Evolutionary conservation across 1,284 basidiomycete genomes (phyloP), one percentile per base, ranked within the genome.

Genomic region (Irpex sp.): DNA sequence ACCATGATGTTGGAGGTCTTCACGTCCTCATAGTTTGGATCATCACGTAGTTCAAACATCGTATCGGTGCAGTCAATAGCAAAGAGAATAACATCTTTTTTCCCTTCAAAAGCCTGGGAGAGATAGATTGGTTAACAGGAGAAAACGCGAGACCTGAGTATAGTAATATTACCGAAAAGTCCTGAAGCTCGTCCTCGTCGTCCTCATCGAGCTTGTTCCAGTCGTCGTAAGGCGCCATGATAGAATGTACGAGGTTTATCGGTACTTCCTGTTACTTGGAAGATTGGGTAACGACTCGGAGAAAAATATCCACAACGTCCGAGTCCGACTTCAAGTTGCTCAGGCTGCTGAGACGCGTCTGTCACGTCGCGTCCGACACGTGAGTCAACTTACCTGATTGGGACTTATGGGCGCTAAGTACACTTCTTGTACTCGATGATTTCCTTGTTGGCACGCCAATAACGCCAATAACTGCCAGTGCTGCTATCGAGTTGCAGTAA

Each of bases 1-100:
- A 79, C 78, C 62, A 84, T 83, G 3, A 93, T 72, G 69, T 91
- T 86, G 64, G 83, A 89, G 0, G 87, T 89, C 72, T 88, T 77
- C 38, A 78, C 74, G 19, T 85, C 82, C 72, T 90, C 85, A 62
- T 86, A 85, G 56, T 79, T 76, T 1, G 85, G 82, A 64, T 88
- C 85, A 36, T 91, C 86, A 40, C 81, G 79, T 11, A 90, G 83
- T 36, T 79, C 83, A 48, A 93, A 89, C 96, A 98, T 98, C 11
- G 93, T 91, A 49, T 85, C 79, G 0, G 95, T 96, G 63, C 93
- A 94, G 75, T 99, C 96, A 64, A 98, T 94, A 71, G 92, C 93
- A 78, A 98, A 97, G 15, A 98, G 78, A 58, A 96, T 88, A 49
- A 94, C 91, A 71, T 96, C 94, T 65, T 85, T 84, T 66, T 87